Percentiles rank a stretch among this genome's conserved stretches.
phyloP scores from a whole-genome alignment of 2,329 filamentous ascomycete species.

The Xylariaceae sp. region DNA sequence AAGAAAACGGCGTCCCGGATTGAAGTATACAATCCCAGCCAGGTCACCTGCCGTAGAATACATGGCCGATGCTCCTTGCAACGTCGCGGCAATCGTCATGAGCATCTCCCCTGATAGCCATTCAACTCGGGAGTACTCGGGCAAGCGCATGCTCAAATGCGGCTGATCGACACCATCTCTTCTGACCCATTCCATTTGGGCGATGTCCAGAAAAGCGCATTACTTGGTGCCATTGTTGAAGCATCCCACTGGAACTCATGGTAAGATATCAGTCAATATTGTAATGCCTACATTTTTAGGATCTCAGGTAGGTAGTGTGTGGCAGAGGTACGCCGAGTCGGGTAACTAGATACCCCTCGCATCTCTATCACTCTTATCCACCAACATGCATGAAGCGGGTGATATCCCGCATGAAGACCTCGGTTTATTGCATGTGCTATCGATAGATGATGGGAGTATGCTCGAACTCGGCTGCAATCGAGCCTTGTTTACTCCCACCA shows the following conservation, averaged over 20 bases:
- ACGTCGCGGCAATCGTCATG: conserved; percentile 20
- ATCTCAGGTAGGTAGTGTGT: no score
- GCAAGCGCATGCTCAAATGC: conserved; percentile 12
- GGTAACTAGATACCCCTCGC: no score
- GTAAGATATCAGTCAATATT: no score
- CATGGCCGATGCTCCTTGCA: conserved; percentile 15
- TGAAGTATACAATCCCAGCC: conserved; percentile 1
- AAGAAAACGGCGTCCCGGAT: conserved; percentile 13
- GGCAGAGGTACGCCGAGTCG: no score
- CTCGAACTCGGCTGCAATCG: neutral
- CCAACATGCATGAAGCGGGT: no score
- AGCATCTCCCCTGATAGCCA: conserved; percentile 13
- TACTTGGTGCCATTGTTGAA: conserved; percentile 25
- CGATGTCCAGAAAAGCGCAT: conserved; percentile 31
- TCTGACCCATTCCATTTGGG: conserved; percentile 31
- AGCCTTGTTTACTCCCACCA: neutral
- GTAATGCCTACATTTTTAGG: no score
- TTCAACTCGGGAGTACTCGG: conserved; percentile 7
- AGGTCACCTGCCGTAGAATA: conserved; percentile 2
- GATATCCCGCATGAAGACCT: no score
- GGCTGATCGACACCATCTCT: conserved; percentile 15
- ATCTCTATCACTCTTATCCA: no score
- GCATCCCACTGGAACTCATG: conserved; percentile 18
- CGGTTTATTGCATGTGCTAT: no score
- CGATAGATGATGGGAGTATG: neutral